These are phyloP conservation scores for Venturiaceae sp. DNA, from an alignment of 2,329 filamentous ascomycete genomes.

Conservation along the genomic window DNA sequence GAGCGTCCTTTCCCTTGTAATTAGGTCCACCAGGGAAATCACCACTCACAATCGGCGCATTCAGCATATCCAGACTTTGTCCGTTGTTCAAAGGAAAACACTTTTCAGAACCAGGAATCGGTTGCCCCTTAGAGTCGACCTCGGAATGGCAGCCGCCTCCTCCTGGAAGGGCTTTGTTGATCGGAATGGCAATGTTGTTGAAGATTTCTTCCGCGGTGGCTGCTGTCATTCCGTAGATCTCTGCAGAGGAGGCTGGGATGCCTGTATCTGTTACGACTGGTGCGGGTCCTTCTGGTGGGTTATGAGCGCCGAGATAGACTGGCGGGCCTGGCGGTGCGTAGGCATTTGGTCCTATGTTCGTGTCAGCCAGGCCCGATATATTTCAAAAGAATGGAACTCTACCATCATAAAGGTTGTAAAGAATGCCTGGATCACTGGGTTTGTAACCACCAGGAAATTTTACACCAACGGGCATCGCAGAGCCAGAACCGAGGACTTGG, in stretches of 20 bases:
- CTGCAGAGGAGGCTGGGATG: background rate
- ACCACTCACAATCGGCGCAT: background rate
- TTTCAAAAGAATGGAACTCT: no score
- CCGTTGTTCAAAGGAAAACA: background rate
- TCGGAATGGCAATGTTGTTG: background rate
- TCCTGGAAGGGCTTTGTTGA: background rate
- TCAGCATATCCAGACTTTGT: background rate
- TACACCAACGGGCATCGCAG: constrained; percentile 4
- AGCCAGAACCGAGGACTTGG: background rate
- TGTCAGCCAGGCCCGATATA: no score
- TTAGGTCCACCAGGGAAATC: background rate
- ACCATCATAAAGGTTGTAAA: constrained; percentile 2
- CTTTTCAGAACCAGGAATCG: background rate
- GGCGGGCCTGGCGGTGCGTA: background rate
- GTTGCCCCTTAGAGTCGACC: background rate
- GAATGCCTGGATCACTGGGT: background rate
- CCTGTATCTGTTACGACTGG: background rate
- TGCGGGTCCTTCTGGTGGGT: background rate
- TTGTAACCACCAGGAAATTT: constrained; percentile 4
- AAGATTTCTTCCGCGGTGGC: background rate
- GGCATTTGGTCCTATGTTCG: no score
- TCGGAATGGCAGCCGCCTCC: background rate
- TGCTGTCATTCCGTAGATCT: background rate
- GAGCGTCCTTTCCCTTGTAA: no score
- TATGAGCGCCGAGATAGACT: background rate